phyloP scores from a whole-genome alignment of 2,329 filamentous ascomycete species.

The Cytospora piceicola region DNA sequence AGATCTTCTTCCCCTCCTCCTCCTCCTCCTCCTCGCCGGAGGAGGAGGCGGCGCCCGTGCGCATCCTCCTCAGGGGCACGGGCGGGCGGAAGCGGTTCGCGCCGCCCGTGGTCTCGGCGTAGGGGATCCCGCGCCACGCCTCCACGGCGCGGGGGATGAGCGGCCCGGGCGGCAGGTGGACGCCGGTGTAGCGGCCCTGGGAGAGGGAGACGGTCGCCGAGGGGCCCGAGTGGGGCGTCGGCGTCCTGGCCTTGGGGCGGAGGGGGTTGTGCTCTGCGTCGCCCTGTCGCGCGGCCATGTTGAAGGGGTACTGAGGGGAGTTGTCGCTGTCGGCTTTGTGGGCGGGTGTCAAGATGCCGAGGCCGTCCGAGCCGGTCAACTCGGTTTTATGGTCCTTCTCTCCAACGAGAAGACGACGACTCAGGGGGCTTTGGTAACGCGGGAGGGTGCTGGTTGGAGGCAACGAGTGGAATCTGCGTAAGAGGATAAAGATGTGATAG shows the following conservation, averaged over 20 bases:
- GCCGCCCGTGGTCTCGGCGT: conserved; percentile 46
- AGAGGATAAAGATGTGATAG: neutral
- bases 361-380: neutral
- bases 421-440: neutral
- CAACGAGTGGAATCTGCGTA: neutral
- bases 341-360: neutral
- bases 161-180: conserved; percentile 37
- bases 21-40: neutral
- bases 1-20: conserved; percentile 1
- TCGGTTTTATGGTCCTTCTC: neutral
- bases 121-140: conserved; percentile 55
- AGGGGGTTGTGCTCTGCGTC: conserved; percentile 13
- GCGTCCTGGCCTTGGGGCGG: conserved; percentile 13
- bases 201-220: conserved; percentile 38
- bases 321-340: neutral
- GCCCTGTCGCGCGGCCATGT: conserved; percentile 19
- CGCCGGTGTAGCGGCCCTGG: conserved; percentile 48
- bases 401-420: neutral
- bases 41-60: conserved; percentile 15
- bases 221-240: conserved; percentile 23
- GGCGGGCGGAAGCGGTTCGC: conserved; percentile 52
- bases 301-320: neutral
- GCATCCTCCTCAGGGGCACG: conserved; percentile 38
- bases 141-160: conserved; percentile 48
- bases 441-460: neutral